These are phyloP conservation scores for Xylaria sp. DNA, from an alignment of 2,329 filamentous ascomycete genomes.

Conservation along the genomic window DNA sequence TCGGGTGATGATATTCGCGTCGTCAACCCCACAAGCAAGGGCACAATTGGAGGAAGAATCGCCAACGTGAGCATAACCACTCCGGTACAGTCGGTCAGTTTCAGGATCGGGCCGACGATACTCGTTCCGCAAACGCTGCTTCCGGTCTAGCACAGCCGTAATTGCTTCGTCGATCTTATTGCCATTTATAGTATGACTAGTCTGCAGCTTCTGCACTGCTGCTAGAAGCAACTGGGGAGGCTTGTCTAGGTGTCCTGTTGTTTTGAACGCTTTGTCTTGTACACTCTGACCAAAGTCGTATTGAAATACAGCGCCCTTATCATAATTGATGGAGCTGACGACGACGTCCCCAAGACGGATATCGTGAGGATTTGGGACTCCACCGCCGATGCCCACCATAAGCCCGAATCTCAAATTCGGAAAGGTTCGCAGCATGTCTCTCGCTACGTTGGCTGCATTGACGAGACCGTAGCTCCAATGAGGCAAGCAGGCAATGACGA, in stretches of 20 bases:
- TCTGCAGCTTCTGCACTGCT: slow-evolving; percentile 14
- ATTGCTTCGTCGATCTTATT: too few relatives aligned
- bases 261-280: background rate
- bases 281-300: slow-evolving; percentile 26
- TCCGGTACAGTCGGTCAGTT: too few relatives aligned
- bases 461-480: slow-evolving; percentile 44
- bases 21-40: too few relatives aligned
- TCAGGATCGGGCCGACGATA: too few relatives aligned
- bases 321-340: slow-evolving; percentile 12
- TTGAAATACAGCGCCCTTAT: slow-evolving; percentile 13
- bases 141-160: too few relatives aligned
- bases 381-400: slow-evolving; percentile 52
- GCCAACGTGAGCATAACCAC: too few relatives aligned
- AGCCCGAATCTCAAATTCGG: slow-evolving; percentile 46
- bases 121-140: too few relatives aligned
- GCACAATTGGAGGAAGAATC: too few relatives aligned
- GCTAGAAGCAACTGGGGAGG: background rate
- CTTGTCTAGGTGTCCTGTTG: slow-evolving; percentile 17
- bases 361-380: slow-evolving; percentile 17
- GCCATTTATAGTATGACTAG: too few relatives aligned
- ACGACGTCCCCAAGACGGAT: slow-evolving; percentile 23
- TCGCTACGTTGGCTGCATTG: slow-evolving; percentile 44
- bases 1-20: too few relatives aligned
- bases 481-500: slow-evolving; percentile 51
- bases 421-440: slow-evolving; percentile 47